Percentiles rank a stretch among this genome's conserved stretches.
Evolutionary conservation across 2,329 filamentous ascomycete genomes (phyloP).

Genomic region (Venturia oleaginea): DNA sequence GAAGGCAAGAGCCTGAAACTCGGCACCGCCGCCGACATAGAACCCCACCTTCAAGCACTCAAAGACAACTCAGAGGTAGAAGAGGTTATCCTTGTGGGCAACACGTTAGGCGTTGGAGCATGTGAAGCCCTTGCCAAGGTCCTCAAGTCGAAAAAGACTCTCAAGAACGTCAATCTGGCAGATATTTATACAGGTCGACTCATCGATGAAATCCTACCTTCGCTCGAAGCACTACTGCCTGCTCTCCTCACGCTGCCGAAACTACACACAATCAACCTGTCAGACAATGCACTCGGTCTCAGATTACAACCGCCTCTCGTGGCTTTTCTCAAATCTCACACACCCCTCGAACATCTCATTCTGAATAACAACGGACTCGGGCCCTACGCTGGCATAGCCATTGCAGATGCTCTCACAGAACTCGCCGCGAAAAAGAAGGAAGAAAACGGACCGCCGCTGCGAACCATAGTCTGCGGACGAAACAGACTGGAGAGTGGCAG

Average conservation of each 20-base stretch:
- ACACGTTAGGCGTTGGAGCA: constrained; percentile 84
- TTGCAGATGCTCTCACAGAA: constrained; percentile 77
- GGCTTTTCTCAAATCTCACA: constrained; percentile 79
- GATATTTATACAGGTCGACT: constrained; percentile 97
- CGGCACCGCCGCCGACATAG: constrained; percentile 76
- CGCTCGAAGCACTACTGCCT: constrained; percentile 74
- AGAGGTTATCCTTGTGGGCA: constrained; percentile 79
- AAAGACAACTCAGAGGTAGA: constrained; percentile 64
- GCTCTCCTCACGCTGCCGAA: constrained; percentile 78
- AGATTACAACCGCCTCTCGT: constrained; percentile 91
- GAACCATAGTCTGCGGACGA: constrained; percentile 94
- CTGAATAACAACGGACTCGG: constrained; percentile 98
- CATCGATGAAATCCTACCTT: constrained; percentile 85
- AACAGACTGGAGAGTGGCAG: constrained; percentile 93
- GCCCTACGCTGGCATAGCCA: constrained; percentile 77
- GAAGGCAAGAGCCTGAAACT: constrained; percentile 90
- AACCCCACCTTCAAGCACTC: constrained; percentile 71
- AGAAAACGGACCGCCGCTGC: constrained; percentile 70
- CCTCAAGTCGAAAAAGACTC: constrained; percentile 71
- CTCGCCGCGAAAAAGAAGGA: constrained; percentile 78
- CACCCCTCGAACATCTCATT: constrained; percentile 85
- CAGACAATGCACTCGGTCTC: constrained; percentile 95
- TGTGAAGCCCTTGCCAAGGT: constrained; percentile 78
- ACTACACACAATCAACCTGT: constrained; percentile 86
- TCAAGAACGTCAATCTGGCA: constrained; percentile 81